Evolutionary conservation across 305 asterid species (phyloP).

Genomic region (Fraxinus paxiana): DNA sequence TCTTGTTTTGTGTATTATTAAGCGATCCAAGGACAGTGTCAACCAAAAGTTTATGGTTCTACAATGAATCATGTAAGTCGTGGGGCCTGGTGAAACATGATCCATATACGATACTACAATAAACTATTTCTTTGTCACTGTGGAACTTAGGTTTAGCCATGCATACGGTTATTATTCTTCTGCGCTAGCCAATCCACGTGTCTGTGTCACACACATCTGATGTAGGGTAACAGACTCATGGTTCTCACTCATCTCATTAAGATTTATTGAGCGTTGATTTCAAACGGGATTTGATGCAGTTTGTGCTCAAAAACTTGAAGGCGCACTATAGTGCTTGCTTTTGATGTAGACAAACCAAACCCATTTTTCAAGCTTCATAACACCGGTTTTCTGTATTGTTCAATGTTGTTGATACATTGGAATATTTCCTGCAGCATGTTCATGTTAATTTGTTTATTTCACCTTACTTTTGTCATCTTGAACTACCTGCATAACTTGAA

Average conservation of each 20-base stretch:
- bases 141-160: constrained; percentile 1
- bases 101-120: background rate
- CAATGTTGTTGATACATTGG: background rate
- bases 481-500: background rate
- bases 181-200: background rate
- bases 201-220: background rate
- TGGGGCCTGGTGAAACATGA: background rate
- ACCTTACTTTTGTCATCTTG: background rate
- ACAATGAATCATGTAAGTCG: background rate
- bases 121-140: background rate
- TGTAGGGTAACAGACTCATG: background rate
- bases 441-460: background rate
- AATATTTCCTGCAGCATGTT: background rate
- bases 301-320: background rate
- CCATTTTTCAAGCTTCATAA: background rate
- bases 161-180: background rate
- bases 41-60: background rate
- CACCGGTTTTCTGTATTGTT: background rate
- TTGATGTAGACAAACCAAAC: background rate
- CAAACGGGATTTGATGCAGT: background rate
- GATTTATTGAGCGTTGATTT: background rate
- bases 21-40: background rate
- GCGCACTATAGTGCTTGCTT: background rate
- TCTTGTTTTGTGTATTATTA: background rate
- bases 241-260: background rate